phyloP scores from a whole-genome alignment of 2,329 filamentous ascomycete genomes.

The Phialocephala subalpina region DNA sequence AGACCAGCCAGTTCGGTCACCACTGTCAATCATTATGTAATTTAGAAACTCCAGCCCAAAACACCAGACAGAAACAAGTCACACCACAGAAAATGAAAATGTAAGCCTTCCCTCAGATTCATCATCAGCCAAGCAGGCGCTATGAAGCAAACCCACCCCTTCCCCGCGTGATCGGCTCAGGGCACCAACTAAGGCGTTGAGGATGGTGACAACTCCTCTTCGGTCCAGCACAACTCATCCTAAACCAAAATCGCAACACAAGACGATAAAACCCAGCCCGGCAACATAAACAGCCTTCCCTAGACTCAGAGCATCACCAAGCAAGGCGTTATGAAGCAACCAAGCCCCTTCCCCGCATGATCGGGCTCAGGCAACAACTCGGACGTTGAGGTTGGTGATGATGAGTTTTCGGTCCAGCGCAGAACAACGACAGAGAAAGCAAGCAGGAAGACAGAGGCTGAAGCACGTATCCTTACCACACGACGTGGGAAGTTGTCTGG shows the following conservation, averaged over 20 bases:
- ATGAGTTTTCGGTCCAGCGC: slow-evolving; percentile 3
- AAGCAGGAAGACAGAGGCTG: background rate
- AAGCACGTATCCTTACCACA: background rate
- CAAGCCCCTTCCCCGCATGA: background rate
- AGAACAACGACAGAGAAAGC: background rate
- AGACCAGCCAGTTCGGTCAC: slow-evolving; percentile 3
- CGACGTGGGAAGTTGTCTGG: background rate
- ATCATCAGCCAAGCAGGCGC: slow-evolving; percentile 5
- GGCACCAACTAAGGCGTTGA: background rate
- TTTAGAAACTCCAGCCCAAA: background rate
- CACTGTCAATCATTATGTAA: background rate
- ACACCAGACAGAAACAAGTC: background rate
- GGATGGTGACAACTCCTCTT: background rate
- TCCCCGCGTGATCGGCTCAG: background rate
- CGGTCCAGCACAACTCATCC: slow-evolving; percentile 6
- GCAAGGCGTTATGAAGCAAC: background rate
- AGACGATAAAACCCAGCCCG: too few relatives aligned
- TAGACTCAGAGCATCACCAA: slow-evolving; percentile 5
- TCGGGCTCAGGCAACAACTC: background rate
- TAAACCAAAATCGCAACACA: too few relatives aligned
- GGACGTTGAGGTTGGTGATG: background rate
- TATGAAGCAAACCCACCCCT: background rate
- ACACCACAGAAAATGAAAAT: background rate
- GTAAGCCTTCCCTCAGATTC: slow-evolving; percentile 5
- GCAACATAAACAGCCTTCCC: too few relatives aligned